Evolutionary conservation across 805 yeast species (phyloP), one percentile per base, ranked within the genome.

Genomic region (Schwanniomyces pseudopolymorphus): DNA sequence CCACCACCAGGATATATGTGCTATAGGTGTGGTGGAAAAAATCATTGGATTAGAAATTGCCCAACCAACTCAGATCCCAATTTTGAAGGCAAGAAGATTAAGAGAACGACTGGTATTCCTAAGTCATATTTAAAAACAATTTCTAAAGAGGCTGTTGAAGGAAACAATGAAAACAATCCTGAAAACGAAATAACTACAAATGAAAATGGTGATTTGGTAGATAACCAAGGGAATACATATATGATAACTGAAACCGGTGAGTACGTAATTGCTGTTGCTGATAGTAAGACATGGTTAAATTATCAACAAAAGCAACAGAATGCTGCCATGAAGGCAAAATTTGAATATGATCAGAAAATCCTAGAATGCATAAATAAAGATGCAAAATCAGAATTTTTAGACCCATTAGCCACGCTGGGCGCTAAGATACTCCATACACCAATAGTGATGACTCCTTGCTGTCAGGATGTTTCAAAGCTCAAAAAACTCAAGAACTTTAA

Each of bases 1-100:
- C 97, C 97, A 8, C 99, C 99, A 1, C 92, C 96, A 5, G 96
- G 96, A 1, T 94, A 94, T 59, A 86, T 92, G 62, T 94, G 99
- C 65, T 92, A 94, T 64, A 77, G 97, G 61, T 94, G 99, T 72
- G 98, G 98, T 42, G 89, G 87, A 24, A 88, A 89, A 65, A 80
- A 79, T 49, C 99, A 94, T 65, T 92, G 96, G 90, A 92, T 94
- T 49, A 87, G 87, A 60, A 89, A 90, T 57, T 94, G 99, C 72
- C 99, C 99, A 0, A 89, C 96, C 3, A 86, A 88, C 59, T 83
- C 81, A 38, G 98, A 92, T 66, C 97, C 97, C 2, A 87, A 83
- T 56, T 90, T 90, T 78, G 98, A 92, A 61, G 96, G 96, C 16
- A 89, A 88, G 60, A 78, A 95, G 50, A 86, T 94, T 41, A 86